Base-by-base conservation (phyloP, 305 asterid species). In the Salvia sclarea region DNA sequence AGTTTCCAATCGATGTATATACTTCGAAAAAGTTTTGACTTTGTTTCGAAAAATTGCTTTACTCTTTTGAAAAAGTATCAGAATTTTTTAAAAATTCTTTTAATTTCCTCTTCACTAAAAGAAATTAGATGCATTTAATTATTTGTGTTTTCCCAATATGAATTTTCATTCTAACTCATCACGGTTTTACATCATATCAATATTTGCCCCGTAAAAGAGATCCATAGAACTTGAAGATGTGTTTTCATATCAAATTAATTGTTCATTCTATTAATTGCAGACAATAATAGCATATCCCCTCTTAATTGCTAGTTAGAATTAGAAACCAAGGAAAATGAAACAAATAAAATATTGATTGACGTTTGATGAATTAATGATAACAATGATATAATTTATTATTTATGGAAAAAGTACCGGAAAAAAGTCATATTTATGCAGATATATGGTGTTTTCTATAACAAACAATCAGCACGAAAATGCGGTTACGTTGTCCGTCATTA, bases 401-500 rank as follows among this genome's bases (percentile, higher is more conserved):
- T 49, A 37, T 7, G 13, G 3, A 14, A 3, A 52, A 52, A 24
- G 4, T 11, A 4, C 31, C n/a, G 2, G 31, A 11, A 56, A 7
- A 31, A 14, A 14, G 13, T 6, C 18, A 0, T 9, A 54, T 25
- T 54, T 54, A 25, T 54, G 61, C 14, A 10, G 57, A 24, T 1
- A 5, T 53, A 25, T 25, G 4, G 28, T 11, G 5, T 16, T 5
- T 7, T 9, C 25, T 17, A 11, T 37, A 38, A 30, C 50, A 57
- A 67, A 44, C 48, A 69, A 20, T n/a, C 22, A 49, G 18, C 56
- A 22, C 17, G 47, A 25, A 67, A 68, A 2, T 40, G 20, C 64
- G 60, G 18, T n/a, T 22, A 35, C 13, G 13, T 30, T 62, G 55
- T 62, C 68, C 35, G 48, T 28, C 55, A 20, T 4, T 25, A 16